Percentiles rank a stretch among this genome's conserved stretches.
Conservation (phyloP, 176 grass and related monocot species). For the Neostapfia colusana region DNA sequence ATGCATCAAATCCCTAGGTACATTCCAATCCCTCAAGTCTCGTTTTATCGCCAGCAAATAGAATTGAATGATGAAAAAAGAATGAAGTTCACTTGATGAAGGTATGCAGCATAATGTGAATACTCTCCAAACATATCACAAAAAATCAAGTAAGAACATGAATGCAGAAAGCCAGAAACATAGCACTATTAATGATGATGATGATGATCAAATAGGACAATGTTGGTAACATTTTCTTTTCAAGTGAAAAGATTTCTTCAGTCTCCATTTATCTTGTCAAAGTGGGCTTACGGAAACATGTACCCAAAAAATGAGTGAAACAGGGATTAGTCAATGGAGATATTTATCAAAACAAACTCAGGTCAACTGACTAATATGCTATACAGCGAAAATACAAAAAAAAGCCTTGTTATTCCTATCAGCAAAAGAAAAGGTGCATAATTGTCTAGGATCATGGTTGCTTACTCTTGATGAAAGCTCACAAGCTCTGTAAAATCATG, state of each 20-base stretch:
- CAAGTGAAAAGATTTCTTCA: background rate
- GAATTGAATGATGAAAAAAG: background rate
- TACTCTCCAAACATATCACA: background rate
- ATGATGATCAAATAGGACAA: background rate
- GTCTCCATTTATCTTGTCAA: background rate
- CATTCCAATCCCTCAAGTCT: too few species aligned
- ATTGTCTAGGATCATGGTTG: background rate
- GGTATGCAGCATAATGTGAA: background rate
- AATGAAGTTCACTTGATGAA: background rate
- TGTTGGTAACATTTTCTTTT: background rate
- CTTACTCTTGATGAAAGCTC: slow-evolving; percentile 97
- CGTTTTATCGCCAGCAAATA: too few species aligned
- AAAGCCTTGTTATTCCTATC: background rate
- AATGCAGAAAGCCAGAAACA: slow-evolving; percentile 11
- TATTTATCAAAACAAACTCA: background rate
- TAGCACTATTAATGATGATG: background rate
- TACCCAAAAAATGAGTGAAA: background rate
- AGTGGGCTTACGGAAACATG: background rate
- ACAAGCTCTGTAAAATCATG: slow-evolving; percentile 99
- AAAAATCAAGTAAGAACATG: background rate
- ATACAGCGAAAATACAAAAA: background rate
- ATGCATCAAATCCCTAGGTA: too few species aligned
- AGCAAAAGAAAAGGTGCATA: background rate
- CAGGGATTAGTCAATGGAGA: background rate
- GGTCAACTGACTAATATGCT: background rate